Base-by-base conservation (phyloP, 306 rosid species). In the Canavalia gladiata region DNA sequence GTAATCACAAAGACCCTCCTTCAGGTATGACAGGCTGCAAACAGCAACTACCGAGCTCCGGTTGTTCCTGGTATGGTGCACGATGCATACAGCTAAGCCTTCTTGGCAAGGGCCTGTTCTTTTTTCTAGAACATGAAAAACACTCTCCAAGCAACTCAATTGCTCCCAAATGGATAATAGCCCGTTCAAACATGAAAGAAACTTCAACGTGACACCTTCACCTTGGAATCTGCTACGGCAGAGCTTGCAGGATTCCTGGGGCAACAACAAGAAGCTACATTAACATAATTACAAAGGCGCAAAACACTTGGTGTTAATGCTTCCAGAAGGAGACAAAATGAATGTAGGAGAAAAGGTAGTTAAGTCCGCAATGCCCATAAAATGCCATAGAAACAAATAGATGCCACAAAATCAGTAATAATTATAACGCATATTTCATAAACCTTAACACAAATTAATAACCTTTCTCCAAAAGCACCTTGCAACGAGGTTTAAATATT, bases 171-270 rank as follows among this genome's bases (percentile, higher is more conserved):
- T 75, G 74, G 89, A 85, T 86, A 42, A 78, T 84, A 68, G 88
- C 94, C 85, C 50, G 85, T 79, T 90, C 89, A 88, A 90, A 90
- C 94, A 90, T 90, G 90, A 90, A 90, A 87, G 81, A 90, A 78
- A 81, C 86, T 90, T 82, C 88, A 80, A 82, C 82, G 47, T 66
- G 75, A 81, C 84, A 81, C 87, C 84, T 89, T 84, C 89, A 83
- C 86, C 86, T 87, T 62, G 65, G 70, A 75, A 75, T 83, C 87
- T 83, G 85, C 85, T 30, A 9, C 80, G 39, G 74, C 43, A 60
- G 83, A 81, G 64, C 88, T 79, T 72, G 89, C 88, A 87, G 72
- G 57, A 43, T 49, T 67, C 85, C 88, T 77, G 69, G 28, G 34
- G 31, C 47, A 87, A 45, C 51, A 83, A 60, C 55, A 11, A 28